These are phyloP conservation scores for Macrolepiota albuminosa DNA, from an alignment of 768 basidiomycete species.

Conservation along the genomic window DNA sequence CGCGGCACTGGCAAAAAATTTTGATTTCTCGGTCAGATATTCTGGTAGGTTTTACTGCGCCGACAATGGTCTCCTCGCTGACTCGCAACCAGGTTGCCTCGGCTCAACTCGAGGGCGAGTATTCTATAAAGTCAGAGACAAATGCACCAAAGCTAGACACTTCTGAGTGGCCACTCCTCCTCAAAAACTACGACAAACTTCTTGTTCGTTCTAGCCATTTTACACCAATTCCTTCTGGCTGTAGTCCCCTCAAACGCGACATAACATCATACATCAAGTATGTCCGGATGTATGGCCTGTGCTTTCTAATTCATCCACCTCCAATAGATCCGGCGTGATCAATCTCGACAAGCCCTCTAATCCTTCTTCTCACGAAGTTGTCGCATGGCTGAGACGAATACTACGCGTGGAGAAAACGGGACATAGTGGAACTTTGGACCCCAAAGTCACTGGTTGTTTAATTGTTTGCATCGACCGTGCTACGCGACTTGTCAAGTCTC, in stretches of 20 bases:
- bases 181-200: slow-evolving; percentile 99
- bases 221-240: slow-evolving; percentile 94
- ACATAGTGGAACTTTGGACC: slow-evolving; percentile 97
- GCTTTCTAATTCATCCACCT: slow-evolving; percentile 1
- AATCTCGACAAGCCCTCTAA: slow-evolving; percentile 99
- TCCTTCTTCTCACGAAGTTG: slow-evolving; percentile 98
- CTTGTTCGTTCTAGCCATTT: slow-evolving; percentile 95
- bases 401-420: slow-evolving; percentile 97
- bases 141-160: slow-evolving; percentile 80
- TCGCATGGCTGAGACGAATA: slow-evolving; percentile 98
- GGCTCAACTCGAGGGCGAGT: slow-evolving; percentile 73
- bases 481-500: slow-evolving; percentile 94
- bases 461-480: slow-evolving; percentile 99
- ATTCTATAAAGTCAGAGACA: slow-evolving; percentile 75
- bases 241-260: slow-evolving; percentile 93
- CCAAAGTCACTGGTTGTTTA: slow-evolving; percentile 97
- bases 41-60: neutral
- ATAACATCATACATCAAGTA: slow-evolving; percentile 89
- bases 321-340: slow-evolving; percentile 89
- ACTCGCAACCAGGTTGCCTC: slow-evolving; percentile 67
- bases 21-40: slow-evolving; percentile 8
- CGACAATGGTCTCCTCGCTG: slow-evolving; percentile 40
- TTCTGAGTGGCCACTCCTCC: slow-evolving; percentile 93
- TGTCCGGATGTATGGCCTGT: slow-evolving; percentile 11
- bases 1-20: slow-evolving; percentile 13